These are phyloP conservation scores for Scheffersomyces illinoinensis DNA, from an alignment of 1,139 yeast species.

Conservation along the genomic window DNA sequence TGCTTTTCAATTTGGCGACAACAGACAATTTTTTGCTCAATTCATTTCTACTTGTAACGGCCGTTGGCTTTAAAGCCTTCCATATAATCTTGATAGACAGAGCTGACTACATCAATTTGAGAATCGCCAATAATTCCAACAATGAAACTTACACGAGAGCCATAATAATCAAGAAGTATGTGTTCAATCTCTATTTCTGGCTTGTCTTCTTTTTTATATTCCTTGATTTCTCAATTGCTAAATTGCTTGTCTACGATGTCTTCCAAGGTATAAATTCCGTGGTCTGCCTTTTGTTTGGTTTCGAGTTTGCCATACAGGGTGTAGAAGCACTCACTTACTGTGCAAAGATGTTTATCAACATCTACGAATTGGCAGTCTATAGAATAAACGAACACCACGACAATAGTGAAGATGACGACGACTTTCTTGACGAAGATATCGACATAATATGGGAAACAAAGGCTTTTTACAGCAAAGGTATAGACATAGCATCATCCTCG, in stretches of 20 bases:
- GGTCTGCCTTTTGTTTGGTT: slow-evolving; percentile 64
- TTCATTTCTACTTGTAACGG: slow-evolving; percentile 40
- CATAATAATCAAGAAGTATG: slow-evolving; percentile 24
- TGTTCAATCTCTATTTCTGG: slow-evolving; percentile 23
- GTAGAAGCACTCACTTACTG: slow-evolving; percentile 53
- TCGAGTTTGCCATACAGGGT: slow-evolving; percentile 70
- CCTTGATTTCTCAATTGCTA: slow-evolving; percentile 55
- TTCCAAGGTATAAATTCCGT: slow-evolving; percentile 52
- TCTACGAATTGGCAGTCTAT: slow-evolving; percentile 53
- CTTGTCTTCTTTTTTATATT: slow-evolving; percentile 41
- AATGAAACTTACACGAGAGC: slow-evolving; percentile 30
- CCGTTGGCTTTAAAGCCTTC: slow-evolving; percentile 63
- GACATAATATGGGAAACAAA: slow-evolving; percentile 68
- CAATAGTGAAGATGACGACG: slow-evolving; percentile 9
- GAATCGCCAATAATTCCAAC: slow-evolving; percentile 25
- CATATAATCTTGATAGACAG: slow-evolving; percentile 75
- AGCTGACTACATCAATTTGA: slow-evolving; percentile 52
- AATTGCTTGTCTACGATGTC: slow-evolving; percentile 59
- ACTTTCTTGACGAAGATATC: slow-evolving; percentile 8
- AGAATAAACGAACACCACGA: slow-evolving; percentile 9
- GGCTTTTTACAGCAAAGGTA: slow-evolving; percentile 55
- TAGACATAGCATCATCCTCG: slow-evolving; percentile 53
- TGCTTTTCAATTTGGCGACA: slow-evolving; percentile 63
- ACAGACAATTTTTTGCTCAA: slow-evolving; percentile 55
- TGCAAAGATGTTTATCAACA: slow-evolving; percentile 53